These are phyloP conservation scores for Arabidopsis arenosa DNA, from an alignment of 345 rosid genomes.

Conservation along the genomic window DNA sequence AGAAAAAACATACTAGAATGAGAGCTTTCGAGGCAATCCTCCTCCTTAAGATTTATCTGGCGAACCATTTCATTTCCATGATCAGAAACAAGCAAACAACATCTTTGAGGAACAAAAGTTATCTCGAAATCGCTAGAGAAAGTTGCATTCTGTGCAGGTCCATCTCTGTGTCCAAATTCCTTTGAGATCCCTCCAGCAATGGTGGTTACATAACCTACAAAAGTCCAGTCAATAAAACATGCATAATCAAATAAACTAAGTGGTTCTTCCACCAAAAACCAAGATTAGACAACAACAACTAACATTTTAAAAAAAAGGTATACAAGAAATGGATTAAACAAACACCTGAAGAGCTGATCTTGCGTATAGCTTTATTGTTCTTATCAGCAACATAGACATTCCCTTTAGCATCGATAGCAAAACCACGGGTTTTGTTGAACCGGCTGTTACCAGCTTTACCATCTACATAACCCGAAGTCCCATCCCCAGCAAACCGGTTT, in stretches of 20 bases:
- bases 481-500: conserved; percentile 57
- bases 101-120: conserved; percentile 55
- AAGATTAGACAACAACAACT: background rate
- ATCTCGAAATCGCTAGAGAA: conserved; percentile 68
- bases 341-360: conserved; percentile 64
- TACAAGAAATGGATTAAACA: conserved; percentile 23
- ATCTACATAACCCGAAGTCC: conserved; percentile 48
- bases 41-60: conserved; percentile 64
- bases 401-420: conserved; percentile 65
- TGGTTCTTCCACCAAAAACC: background rate
- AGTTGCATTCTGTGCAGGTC: conserved; percentile 75
- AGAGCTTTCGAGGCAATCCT: conserved; percentile 61
- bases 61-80: conserved; percentile 65
- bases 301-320: background rate
- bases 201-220: conserved; percentile 60
- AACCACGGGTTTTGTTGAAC: conserved; percentile 57
- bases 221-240: background rate
- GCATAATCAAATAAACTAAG: conserved; percentile 3
- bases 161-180: conserved; percentile 54
- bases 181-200: conserved; percentile 63
- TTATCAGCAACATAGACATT: conserved; percentile 75
- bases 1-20: conserved; percentile 45
- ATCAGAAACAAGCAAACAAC: conserved; percentile 68
- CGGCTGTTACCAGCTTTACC: conserved; percentile 57
- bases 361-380: conserved; percentile 59